Evolutionary conservation across 305 asterid species (phyloP).

Genomic region (Striga hermonthica): DNA sequence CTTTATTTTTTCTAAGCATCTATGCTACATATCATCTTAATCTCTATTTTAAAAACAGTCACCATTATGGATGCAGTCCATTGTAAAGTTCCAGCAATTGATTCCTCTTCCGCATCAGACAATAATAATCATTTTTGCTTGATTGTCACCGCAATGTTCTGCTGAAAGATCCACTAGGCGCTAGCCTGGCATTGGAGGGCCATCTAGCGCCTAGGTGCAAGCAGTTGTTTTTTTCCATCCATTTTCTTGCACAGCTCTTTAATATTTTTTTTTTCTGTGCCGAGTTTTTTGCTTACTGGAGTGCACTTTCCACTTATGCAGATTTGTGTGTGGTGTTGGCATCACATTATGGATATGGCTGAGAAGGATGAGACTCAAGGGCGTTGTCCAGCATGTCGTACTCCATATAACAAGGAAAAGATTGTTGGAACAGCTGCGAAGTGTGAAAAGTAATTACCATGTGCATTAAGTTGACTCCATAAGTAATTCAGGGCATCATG

Average conservation of each 20-base stretch:
- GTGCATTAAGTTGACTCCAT: constrained; percentile 19
- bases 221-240: background rate
- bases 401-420: constrained; percentile 94
- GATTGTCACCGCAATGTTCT: too few relatives aligned
- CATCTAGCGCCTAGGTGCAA: too few relatives aligned
- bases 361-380: constrained; percentile 96
- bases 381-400: constrained; percentile 98
- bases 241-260: background rate
- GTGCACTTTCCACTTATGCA: constrained; percentile 36
- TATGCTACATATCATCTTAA: too few relatives aligned
- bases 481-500: constrained; percentile 10
- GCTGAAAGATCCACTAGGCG: too few relatives aligned
- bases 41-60: too few relatives aligned
- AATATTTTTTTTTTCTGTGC: constrained; percentile 12
- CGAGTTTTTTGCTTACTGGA: constrained; percentile 5
- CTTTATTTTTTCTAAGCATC: too few relatives aligned
- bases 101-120: too few relatives aligned
- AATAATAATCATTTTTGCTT: too few relatives aligned
- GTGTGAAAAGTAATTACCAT: constrained; percentile 61
- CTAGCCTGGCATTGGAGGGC: too few relatives aligned
- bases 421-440: constrained; percentile 78
- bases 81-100: too few relatives aligned
- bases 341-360: constrained; percentile 97
- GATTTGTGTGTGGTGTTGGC: constrained; percentile 99
- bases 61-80: too few relatives aligned